These are phyloP conservation scores for Asclepias syriaca DNA, from an alignment of 257 asterid genomes.

Conservation along the genomic window DNA sequence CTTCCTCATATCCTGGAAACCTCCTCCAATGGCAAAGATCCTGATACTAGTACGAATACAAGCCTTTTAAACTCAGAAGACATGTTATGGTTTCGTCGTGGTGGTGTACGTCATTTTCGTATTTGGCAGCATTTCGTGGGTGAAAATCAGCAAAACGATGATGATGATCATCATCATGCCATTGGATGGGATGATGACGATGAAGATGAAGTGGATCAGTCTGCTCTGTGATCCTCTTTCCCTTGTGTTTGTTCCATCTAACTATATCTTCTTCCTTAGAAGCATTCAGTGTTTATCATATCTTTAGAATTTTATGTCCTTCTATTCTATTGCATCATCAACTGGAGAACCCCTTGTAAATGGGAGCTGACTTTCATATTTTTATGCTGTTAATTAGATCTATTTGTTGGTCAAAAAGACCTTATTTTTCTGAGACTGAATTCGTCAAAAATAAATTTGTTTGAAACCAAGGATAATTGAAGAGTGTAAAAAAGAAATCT, in stretches of 20 bases:
- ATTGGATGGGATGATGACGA: constrained; percentile 12
- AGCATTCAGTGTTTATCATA: background rate
- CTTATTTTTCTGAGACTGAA: no score
- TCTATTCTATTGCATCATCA: background rate
- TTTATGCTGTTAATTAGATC: no score
- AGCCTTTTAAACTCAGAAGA: constrained; percentile 26
- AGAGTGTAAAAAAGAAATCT: background rate
- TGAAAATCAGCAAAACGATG: background rate
- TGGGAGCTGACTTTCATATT: no score
- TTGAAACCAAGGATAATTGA: no score
- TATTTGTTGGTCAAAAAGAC: no score
- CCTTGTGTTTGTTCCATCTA: background rate
- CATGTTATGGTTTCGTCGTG: constrained; percentile 19
- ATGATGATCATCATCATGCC: background rate
- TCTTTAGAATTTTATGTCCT: background rate
- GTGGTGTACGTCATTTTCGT: constrained; percentile 18
- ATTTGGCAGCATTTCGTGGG: constrained; percentile 19
- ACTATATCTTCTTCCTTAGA: background rate
- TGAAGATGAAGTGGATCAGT: constrained; percentile 11
- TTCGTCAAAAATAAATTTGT: no score
- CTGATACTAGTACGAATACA: constrained; percentile 15
- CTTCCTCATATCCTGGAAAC: constrained; percentile 28
- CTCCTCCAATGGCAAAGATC: constrained; percentile 20
- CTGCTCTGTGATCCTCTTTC: background rate
- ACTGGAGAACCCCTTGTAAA: constrained; percentile 1